Conservation (phyloP, 148 eudicot genomes). For the Linanthus parryae region DNA sequence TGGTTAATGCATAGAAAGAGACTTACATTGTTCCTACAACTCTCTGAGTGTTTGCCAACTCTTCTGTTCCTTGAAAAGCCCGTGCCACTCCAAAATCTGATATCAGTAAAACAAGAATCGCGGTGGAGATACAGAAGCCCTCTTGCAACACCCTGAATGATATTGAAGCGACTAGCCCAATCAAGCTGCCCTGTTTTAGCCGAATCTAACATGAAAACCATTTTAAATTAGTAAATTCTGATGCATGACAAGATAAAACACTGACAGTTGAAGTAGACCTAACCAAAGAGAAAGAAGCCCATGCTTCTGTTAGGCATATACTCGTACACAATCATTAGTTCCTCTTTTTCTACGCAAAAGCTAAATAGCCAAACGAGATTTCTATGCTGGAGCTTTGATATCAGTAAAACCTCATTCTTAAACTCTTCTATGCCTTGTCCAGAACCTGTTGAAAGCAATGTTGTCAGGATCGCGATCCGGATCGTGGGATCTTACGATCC, state of each 20-base stretch:
- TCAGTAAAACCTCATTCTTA: slow-evolving; percentile 31
- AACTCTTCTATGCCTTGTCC: slow-evolving; percentile 36
- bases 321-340: slow-evolving; percentile 27
- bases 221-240: no score
- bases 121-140: slow-evolving; percentile 33
- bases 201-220: slow-evolving; percentile 8
- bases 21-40: slow-evolving; percentile 14
- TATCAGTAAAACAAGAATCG: slow-evolving; percentile 27
- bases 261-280: no score
- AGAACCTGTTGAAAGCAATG: slow-evolving; percentile 22
- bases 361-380: slow-evolving; percentile 32
- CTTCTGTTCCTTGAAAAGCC: slow-evolving; percentile 7
- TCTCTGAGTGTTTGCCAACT: slow-evolving; percentile 10
- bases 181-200: background rate
- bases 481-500: no score
- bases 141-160: slow-evolving; percentile 24
- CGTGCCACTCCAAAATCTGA: slow-evolving; percentile 15
- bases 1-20: background rate
- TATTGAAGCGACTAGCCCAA: slow-evolving; percentile 23
- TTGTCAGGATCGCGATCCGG: no score
- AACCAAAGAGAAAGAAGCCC: no score
- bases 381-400: no score
- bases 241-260: no score
- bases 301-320: slow-evolving; percentile 33
- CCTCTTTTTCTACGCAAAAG: slow-evolving; percentile 23